Evolutionary conservation across 2,329 filamentous ascomycete genomes (phyloP), one percentile per base, ranked within the genome.

Genomic region (Alternaria alternata): DNA sequence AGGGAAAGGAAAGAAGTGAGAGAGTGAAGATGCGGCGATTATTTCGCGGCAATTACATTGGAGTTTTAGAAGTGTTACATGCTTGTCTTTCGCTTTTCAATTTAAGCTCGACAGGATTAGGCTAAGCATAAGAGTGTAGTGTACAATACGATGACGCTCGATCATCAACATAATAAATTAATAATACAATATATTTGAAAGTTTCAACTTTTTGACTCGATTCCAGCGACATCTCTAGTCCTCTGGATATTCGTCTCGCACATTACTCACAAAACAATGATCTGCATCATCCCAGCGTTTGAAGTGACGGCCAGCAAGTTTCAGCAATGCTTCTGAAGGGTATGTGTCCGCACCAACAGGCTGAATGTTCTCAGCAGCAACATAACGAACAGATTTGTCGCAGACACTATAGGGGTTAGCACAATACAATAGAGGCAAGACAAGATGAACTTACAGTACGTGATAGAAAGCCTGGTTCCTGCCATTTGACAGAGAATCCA

Each of bases 251-350:
- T 94, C 88, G 69, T 96, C 92, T 68, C 80, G 80, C 54, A 91
- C 83, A 77, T 97, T 98, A 69, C 93, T 96, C 32, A 97, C 85
- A 80, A 98, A 99, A 4, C 80, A 83, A 66, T 87, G 87, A 0
- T 79, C 83, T 34, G 81, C 81, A 5, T 77, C 73, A 78, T 97
- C 92, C 84, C 93, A 98, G 42, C 93, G 85, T 78, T 92, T 96
- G 78, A 99, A 98, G 77, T 92, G 92, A 69, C 89, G 90, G 0
- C 95, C 95, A 3, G 93, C 92, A 66, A 91, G 79, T 46, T 83
- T 83, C 72, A 92, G 85, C 63, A 96, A 82, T 24, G 86, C 79
- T n/a, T 85, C 79, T 0, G 86, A 83, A 3, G 90, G 79, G 34
- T 82, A 67, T 0, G 52, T 54, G 20, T 68, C 58, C 9, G 67